These are phyloP conservation scores for Rosa hybrid DNA, from an alignment of 331 rosid species.

Conservation along the genomic window DNA sequence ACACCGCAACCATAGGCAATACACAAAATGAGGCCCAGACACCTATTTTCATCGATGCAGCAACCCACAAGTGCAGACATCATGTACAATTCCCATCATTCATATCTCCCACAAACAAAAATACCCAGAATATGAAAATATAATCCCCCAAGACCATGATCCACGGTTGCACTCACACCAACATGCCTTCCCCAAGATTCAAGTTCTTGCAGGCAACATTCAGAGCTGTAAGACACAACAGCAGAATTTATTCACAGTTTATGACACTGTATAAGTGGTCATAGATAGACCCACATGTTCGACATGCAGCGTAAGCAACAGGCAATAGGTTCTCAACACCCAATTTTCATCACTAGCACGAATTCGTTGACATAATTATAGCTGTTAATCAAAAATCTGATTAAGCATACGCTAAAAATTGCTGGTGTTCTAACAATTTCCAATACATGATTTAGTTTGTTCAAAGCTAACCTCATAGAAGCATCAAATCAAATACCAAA, in stretches of 20 bases:
- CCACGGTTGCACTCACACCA: slow-evolving; percentile 70
- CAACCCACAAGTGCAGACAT: slow-evolving; percentile 44
- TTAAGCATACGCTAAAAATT: not conserved
- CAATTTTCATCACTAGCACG: slow-evolving; percentile 21
- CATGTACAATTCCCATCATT: slow-evolving; percentile 44
- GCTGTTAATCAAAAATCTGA: not conserved
- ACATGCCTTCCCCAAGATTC: slow-evolving; percentile 91
- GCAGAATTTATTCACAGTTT: slow-evolving; percentile 69
- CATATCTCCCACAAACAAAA: slow-evolving; percentile 33
- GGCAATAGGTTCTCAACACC: slow-evolving; percentile 28
- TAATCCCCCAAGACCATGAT: slow-evolving; percentile 50
- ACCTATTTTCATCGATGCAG: slow-evolving; percentile 38
- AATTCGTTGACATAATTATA: slow-evolving; percentile 8
- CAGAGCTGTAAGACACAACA: slow-evolving; percentile 96
- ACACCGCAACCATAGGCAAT: slow-evolving; percentile 36
- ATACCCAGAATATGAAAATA: slow-evolving; percentile 49
- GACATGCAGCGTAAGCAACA: slow-evolving; percentile 45
- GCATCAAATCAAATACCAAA: not conserved
- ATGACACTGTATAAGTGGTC: slow-evolving; percentile 47
- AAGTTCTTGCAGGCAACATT: slow-evolving; percentile 81
- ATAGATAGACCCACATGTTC: slow-evolving; percentile 62
- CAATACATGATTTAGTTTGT: not conserved
- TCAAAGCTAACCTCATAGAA: not conserved
- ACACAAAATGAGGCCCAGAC: slow-evolving; percentile 42
- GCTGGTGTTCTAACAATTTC: not conserved